phyloP scores from a whole-genome alignment of 2,329 filamentous ascomycete genomes.

The Botrytis fragariae region DNA sequence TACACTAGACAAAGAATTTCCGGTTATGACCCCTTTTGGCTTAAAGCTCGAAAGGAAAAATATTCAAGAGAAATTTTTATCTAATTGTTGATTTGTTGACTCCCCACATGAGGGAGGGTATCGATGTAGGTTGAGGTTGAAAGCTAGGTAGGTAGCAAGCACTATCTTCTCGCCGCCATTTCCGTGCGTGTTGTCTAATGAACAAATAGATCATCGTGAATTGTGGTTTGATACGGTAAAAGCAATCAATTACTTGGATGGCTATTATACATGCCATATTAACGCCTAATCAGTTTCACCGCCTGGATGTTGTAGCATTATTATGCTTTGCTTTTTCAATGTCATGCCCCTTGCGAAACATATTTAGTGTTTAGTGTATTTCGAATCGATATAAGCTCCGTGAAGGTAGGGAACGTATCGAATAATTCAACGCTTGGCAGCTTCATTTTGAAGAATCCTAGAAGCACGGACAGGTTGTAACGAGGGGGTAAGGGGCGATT shows the following conservation, averaged over 20 bases:
- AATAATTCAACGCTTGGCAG: slow-evolving; percentile 1
- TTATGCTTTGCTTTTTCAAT: slow-evolving; percentile 12
- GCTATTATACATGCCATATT: not conserved
- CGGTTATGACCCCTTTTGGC: not conserved
- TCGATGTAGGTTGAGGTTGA: not conserved
- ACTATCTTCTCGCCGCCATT: slow-evolving; percentile 12
- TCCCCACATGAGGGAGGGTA: not conserved
- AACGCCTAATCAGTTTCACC: slow-evolving; percentile 5
- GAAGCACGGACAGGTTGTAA: slow-evolving; percentile 10
- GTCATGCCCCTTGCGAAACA: slow-evolving; percentile 13
- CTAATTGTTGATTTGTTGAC: not conserved
- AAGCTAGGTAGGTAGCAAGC: not conserved
- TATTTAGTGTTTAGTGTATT: not conserved
- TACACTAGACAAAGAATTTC: not conserved
- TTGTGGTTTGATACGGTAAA: not conserved
- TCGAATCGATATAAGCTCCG: slow-evolving; percentile 6
- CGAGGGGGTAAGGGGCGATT: not conserved
- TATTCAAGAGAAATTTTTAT: not conserved
- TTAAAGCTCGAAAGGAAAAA: not conserved
- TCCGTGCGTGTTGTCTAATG: not conserved
- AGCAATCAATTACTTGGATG: not conserved
- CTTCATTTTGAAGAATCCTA: slow-evolving; percentile 10
- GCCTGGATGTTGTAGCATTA: not conserved
- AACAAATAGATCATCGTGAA: not conserved
- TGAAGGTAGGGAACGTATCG: not conserved